These are phyloP conservation scores for Lasiodiplodia sp. DNA, from an alignment of 2,329 filamentous ascomycete species.

Conservation along the genomic window DNA sequence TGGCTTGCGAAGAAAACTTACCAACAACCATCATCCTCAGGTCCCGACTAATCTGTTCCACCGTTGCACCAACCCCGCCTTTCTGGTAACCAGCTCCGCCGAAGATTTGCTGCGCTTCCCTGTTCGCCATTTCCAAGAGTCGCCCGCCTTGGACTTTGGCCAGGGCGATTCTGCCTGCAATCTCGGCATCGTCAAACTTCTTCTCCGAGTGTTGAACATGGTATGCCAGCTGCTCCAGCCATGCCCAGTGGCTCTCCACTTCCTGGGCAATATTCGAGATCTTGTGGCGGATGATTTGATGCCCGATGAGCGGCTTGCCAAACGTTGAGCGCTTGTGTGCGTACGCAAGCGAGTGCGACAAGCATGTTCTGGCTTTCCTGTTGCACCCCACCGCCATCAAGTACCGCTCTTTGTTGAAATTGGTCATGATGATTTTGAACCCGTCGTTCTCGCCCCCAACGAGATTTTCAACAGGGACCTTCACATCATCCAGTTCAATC, in stretches of 20 bases:
- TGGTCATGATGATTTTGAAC: constrained; percentile 66
- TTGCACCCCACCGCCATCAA: constrained; percentile 65
- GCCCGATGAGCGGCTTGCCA: constrained; percentile 63
- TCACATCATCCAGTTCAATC: constrained; percentile 63
- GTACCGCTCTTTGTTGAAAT: constrained; percentile 63
- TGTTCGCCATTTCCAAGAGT: constrained; percentile 58
- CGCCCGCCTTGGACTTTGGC: constrained; percentile 60
- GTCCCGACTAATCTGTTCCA: constrained; percentile 64
- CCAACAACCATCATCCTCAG: constrained; percentile 57
- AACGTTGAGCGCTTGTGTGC: constrained; percentile 64
- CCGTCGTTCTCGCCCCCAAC: constrained; percentile 63
- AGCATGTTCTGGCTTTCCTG: constrained; percentile 64
- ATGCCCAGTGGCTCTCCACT: constrained; percentile 68
- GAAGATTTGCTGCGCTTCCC: constrained; percentile 63
- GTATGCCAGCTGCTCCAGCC: constrained; percentile 67
- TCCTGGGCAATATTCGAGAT: constrained; percentile 65
- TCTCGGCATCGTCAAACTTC: constrained; percentile 48
- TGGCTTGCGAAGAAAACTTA: background rate
- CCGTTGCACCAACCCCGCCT: constrained; percentile 54
- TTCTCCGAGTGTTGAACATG: constrained; percentile 57
- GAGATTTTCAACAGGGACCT: constrained; percentile 61
- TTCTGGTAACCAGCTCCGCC: constrained; percentile 62
- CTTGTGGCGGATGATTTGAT: constrained; percentile 67
- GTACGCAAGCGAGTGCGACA: constrained; percentile 61
- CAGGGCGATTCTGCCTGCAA: constrained; percentile 50